Conservation (phyloP, 805 yeast genomes). For the Saccharomycopsis vini region DNA sequence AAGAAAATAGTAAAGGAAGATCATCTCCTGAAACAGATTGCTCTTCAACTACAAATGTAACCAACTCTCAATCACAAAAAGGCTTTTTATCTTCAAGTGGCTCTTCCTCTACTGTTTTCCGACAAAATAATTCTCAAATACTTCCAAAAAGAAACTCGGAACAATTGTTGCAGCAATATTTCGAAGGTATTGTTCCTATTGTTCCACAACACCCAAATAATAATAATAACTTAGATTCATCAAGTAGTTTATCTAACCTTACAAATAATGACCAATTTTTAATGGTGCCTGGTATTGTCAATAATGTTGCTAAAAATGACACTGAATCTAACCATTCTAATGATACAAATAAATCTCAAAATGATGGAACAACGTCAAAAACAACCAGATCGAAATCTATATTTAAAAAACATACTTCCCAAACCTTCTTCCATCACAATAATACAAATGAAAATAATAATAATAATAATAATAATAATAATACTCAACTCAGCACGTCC, state of each 20-base stretch:
- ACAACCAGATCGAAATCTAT: too few relatives aligned
- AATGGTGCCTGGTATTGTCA: not conserved
- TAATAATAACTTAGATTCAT: too few relatives aligned
- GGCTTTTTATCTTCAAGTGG: not conserved
- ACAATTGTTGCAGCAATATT: conserved; percentile 17
- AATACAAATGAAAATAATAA: too few relatives aligned
- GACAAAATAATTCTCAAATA: not conserved
- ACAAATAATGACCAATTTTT: not conserved
- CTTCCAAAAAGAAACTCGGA: conserved; percentile 9
- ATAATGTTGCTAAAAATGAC: not conserved
- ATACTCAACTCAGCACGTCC: too few relatives aligned
- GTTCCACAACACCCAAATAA: too few relatives aligned
- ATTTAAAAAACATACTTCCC: too few relatives aligned
- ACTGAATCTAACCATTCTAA: not conserved
- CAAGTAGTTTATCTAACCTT: not conserved
- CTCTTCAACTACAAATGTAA: conserved; percentile 7
- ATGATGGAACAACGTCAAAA: too few relatives aligned
- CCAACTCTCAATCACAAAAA: not conserved
- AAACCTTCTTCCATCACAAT: too few relatives aligned
- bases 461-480: too few relatives aligned
- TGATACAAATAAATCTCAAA: too few relatives aligned
- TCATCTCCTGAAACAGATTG: conserved; percentile 7
- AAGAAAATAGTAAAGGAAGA: not conserved
- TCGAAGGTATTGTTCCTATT: conserved; percentile 18
- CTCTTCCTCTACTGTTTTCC: not conserved